phyloP scores from a whole-genome alignment of 805 yeast genomes.

The Candida odintsovae region DNA sequence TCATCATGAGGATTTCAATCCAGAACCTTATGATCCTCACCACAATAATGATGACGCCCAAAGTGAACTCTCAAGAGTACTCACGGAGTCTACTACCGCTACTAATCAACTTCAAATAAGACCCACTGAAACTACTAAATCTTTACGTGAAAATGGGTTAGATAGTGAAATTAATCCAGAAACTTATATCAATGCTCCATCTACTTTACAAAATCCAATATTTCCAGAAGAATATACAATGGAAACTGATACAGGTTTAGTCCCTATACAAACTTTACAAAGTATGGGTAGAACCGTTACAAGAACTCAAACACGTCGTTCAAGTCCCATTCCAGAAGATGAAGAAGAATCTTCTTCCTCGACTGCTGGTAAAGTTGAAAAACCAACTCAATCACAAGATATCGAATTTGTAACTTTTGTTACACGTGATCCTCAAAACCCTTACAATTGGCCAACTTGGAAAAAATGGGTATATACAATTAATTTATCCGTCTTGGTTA shows the following conservation, averaged over 20 bases:
- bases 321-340: slow-evolving; percentile 12
- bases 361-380: slow-evolving; percentile 23
- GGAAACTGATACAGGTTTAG: slow-evolving; percentile 86
- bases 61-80: slow-evolving; percentile 32
- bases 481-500: slow-evolving; percentile 63
- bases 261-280: slow-evolving; percentile 69
- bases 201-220: slow-evolving; percentile 51
- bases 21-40: slow-evolving; percentile 36
- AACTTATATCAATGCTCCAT: slow-evolving; percentile 54
- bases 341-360: slow-evolving; percentile 26
- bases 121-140: slow-evolving; percentile 69
- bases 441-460: slow-evolving; percentile 70
- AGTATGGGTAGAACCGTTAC: slow-evolving; percentile 54
- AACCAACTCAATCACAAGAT: slow-evolving; percentile 37
- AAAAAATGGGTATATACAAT: slow-evolving; percentile 64
- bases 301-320: slow-evolving; percentile 24
- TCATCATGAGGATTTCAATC: slow-evolving; percentile 12
- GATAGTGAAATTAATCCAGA: slow-evolving; percentile 42
- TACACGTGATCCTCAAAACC: slow-evolving; percentile 80
- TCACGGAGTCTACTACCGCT: slow-evolving; percentile 18
- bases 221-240: slow-evolving; percentile 91
- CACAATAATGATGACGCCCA: slow-evolving; percentile 39
- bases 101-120: slow-evolving; percentile 21
- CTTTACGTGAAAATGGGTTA: slow-evolving; percentile 60
- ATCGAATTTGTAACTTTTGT: slow-evolving; percentile 81